These are phyloP conservation scores for Melaleuca alternifolia DNA, from an alignment of 345 rosid genomes.

Conservation along the genomic window DNA sequence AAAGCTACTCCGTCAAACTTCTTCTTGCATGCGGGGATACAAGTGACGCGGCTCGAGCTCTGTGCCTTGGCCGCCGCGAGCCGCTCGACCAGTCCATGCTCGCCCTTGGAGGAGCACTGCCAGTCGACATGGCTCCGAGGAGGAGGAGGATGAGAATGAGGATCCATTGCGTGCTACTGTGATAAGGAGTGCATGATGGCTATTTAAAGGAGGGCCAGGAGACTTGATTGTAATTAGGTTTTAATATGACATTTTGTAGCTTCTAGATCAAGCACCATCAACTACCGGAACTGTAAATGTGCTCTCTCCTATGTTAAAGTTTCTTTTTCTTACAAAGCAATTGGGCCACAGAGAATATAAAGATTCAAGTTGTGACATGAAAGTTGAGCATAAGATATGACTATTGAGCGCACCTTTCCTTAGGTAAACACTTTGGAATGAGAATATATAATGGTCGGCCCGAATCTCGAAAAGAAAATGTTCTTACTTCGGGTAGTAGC, in stretches of 20 bases:
- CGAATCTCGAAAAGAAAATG: background rate
- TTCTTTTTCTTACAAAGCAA: background rate
- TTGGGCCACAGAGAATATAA: background rate
- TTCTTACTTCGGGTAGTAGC: background rate
- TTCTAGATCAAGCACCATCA: background rate
- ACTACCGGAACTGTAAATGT: background rate
- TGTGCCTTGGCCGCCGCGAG: background rate
- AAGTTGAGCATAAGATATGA: background rate
- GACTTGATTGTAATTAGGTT: background rate
- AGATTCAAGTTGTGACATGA: background rate
- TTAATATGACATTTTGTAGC: background rate
- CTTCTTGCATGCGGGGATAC: conserved; percentile 7
- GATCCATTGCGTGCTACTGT: background rate
- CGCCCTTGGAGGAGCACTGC: background rate
- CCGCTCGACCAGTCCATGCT: background rate
- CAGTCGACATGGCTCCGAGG: background rate
- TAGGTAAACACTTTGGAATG: background rate
- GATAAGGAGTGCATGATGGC: background rate
- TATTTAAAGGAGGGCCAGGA: background rate
- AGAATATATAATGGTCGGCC: background rate
- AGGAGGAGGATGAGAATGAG: background rate
- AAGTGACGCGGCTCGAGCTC: background rate
- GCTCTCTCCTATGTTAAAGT: background rate
- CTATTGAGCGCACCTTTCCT: background rate
- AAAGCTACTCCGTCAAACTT: conserved; percentile 14